A percentile compares a stretch with the other conserved stretches of the same genome.
Evolutionary conservation across 2,329 filamentous ascomycete genomes (phyloP).

Genomic region (Venturia pyrina): DNA sequence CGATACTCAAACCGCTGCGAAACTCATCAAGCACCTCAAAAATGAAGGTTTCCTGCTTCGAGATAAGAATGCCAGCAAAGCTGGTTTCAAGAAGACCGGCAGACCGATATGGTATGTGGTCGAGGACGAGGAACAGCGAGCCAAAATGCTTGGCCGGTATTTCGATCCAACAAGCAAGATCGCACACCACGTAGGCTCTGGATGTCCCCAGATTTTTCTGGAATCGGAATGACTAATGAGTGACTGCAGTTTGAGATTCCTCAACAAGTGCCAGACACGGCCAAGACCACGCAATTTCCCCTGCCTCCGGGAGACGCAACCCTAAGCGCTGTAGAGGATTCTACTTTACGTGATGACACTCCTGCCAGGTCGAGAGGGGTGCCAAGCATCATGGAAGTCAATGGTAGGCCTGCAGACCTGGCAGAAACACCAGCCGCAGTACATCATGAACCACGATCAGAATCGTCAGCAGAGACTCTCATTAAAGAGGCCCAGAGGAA

Average conservation of each 20-base stretch:
- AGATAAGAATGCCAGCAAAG: conserved; percentile 10
- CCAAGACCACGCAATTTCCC: background rate
- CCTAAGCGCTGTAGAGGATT: background rate
- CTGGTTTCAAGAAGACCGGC: conserved; percentile 11
- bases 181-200: conserved; percentile 17
- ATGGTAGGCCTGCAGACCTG: background rate
- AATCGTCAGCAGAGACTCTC: background rate
- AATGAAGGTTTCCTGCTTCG: conserved; percentile 13
- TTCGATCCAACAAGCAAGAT: conserved; percentile 19
- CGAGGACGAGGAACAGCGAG: conserved; percentile 1
- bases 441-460: background rate
- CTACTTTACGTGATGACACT: background rate
- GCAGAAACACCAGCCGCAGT: background rate
- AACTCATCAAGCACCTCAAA: conserved; percentile 15
- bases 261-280: background rate
- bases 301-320: background rate
- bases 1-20: conserved; percentile 16
- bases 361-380: background rate
- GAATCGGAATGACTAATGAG: background rate
- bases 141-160: conserved; percentile 15
- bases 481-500: background rate
- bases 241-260: conserved; percentile 6
- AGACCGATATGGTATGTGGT: conserved; percentile 12
- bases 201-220: background rate
- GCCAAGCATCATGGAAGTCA: background rate